Evolutionary conservation across 2,329 filamentous ascomycete species (phyloP).

Genomic region (Botrytis porri): DNA sequence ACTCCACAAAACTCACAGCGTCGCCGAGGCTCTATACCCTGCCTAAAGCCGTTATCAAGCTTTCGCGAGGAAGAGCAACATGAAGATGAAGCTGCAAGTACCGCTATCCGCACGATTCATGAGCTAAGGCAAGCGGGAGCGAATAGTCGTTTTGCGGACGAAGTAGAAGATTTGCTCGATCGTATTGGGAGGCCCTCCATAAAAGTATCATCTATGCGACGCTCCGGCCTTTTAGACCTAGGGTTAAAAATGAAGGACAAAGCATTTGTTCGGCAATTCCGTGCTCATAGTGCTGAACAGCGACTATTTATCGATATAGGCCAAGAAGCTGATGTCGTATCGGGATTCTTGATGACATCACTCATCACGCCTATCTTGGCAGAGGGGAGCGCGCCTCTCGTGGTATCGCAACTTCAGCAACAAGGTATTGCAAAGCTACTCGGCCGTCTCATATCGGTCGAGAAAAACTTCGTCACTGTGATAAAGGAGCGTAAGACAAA

Average conservation of each 20-base stretch:
- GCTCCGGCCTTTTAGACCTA: constrained; percentile 59
- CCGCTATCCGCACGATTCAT: constrained; percentile 59
- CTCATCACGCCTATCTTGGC: constrained; percentile 61
- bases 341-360: constrained; percentile 61
- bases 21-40: constrained; percentile 34
- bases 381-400: constrained; percentile 57
- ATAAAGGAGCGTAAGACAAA: constrained; percentile 64
- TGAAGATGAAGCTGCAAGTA: constrained; percentile 29
- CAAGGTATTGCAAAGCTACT: constrained; percentile 57
- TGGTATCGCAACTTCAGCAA: constrained; percentile 54
- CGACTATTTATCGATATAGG: constrained; percentile 62
- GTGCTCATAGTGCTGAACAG: constrained; percentile 69
- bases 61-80: constrained; percentile 36
- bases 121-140: constrained; percentile 64
- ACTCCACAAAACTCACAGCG: constrained; percentile 22
- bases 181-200: constrained; percentile 53
- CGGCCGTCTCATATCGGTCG: constrained; percentile 50
- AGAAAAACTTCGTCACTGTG: constrained; percentile 57
- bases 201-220: constrained; percentile 50
- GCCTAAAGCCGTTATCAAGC: constrained; percentile 30
- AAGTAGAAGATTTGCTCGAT: constrained; percentile 62
- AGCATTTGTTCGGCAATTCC: constrained; percentile 65
- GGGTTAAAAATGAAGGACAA: constrained; percentile 59
- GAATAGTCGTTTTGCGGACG: constrained; percentile 63
- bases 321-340: constrained; percentile 57